These are phyloP conservation scores for Marchantia polymorpha DNA, from an alignment of 225 moss, liverwort and hornwort genomes.

Conservation along the genomic window DNA sequence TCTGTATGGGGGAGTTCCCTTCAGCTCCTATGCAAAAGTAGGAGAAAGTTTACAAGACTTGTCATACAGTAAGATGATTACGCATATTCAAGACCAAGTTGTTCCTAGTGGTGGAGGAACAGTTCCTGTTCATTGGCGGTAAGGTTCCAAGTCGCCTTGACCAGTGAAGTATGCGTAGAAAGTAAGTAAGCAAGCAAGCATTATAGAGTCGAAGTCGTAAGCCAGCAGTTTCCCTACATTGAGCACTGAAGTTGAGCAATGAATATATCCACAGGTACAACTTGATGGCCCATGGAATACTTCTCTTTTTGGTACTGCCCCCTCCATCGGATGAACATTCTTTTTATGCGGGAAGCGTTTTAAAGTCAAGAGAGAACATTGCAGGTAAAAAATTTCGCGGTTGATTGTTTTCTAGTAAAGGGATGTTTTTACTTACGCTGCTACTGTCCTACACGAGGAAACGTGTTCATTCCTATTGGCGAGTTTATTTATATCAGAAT, in stretches of 20 bases:
- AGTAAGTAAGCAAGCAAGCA: too few species aligned
- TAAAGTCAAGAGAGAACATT: constrained; percentile 63
- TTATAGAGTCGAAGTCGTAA: too few species aligned
- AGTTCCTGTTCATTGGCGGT: constrained; percentile 55
- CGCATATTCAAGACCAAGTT: constrained; percentile 66
- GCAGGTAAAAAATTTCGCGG: constrained; percentile 43
- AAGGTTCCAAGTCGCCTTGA: not conserved
- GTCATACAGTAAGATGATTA: constrained; percentile 57
- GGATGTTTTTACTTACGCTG: not conserved
- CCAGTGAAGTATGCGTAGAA: too few species aligned
- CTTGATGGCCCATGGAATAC: constrained; percentile 85
- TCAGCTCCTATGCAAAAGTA: constrained; percentile 32
- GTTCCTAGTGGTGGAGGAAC: constrained; percentile 29
- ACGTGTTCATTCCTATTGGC: not conserved
- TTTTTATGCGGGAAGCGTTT: constrained; percentile 39
- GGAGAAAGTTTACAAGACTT: constrained; percentile 40
- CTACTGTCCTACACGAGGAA: not conserved
- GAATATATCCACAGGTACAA: constrained; percentile 52
- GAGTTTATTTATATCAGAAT: not conserved
- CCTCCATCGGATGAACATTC: constrained; percentile 47
- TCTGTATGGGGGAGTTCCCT: constrained; percentile 66
- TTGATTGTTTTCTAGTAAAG: not conserved
- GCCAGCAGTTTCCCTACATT: not conserved
- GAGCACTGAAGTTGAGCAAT: not conserved
- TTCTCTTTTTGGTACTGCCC: constrained; percentile 70